Evolutionary conservation across 345 rosid genomes (phyloP).

Genomic region (Bruguiera sexangula): DNA sequence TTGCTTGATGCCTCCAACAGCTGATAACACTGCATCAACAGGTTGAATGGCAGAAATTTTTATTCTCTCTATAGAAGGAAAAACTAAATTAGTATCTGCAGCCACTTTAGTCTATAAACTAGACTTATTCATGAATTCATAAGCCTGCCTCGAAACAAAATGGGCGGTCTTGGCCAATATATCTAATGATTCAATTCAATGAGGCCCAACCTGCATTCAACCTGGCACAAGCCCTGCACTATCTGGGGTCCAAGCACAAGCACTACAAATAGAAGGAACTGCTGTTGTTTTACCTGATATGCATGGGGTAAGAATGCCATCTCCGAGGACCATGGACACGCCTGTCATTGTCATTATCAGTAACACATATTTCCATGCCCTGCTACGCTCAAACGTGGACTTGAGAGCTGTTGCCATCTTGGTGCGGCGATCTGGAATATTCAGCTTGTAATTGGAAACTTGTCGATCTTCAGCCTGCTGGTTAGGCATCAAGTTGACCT

Average conservation of each 20-base stretch:
- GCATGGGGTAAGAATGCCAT: slow-evolving; percentile 53
- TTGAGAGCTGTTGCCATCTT: slow-evolving; percentile 32
- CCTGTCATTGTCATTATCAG: slow-evolving; percentile 47
- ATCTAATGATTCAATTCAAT: no score
- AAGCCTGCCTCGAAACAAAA: no score
- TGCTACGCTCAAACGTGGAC: slow-evolving; percentile 32
- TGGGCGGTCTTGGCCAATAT: no score
- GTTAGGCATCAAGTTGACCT: slow-evolving; percentile 44
- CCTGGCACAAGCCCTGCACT: no score
- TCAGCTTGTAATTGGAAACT: slow-evolving; percentile 34
- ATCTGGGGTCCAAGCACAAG: no score
- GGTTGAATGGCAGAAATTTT: no score
- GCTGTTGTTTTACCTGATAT: background rate
- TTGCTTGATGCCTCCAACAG: slow-evolving; percentile 42
- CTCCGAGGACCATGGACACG: slow-evolving; percentile 63
- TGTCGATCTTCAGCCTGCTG: slow-evolving; percentile 41
- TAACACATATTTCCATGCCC: slow-evolving; percentile 32
- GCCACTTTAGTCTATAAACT: no score
- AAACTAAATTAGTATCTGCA: no score
- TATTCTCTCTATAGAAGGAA: no score
- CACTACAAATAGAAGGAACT: no score
- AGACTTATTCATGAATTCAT: no score
- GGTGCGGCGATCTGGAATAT: slow-evolving; percentile 29
- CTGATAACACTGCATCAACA: slow-evolving; percentile 37
- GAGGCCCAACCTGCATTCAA: no score